These are phyloP conservation scores for Adiantum capillusveneris DNA, from an alignment of 75 land plant genomes.

Conservation along the genomic window DNA sequence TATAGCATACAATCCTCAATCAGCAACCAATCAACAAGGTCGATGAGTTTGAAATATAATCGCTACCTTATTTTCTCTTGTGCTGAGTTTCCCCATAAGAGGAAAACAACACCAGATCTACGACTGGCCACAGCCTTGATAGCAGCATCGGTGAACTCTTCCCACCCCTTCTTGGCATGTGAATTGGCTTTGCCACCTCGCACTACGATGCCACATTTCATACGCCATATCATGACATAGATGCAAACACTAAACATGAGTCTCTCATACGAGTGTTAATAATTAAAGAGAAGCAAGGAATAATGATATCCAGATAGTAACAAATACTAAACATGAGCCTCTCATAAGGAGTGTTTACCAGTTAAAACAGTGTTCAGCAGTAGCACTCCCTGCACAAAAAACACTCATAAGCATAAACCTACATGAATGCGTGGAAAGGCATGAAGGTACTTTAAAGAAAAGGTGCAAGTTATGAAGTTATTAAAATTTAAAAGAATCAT, in stretches of 20 bases:
- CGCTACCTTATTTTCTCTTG: constrained; percentile 73
- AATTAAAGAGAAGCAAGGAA: too few relatives aligned
- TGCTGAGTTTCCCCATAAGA: constrained; percentile 96
- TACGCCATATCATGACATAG: not conserved
- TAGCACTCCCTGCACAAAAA: constrained; percentile 77
- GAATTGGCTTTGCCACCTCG: constrained; percentile 84
- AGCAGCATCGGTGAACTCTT: constrained; percentile 88
- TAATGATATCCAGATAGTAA: too few relatives aligned
- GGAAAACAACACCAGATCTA: constrained; percentile 75
- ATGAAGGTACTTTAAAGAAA: too few relatives aligned
- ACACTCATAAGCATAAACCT: too few relatives aligned
- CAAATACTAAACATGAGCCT: not conserved
- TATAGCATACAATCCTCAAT: too few relatives aligned
- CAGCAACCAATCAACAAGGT: too few relatives aligned
- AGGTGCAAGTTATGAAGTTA: too few relatives aligned
- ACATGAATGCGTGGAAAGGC: too few relatives aligned
- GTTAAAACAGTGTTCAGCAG: constrained; percentile 92
- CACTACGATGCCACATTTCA: constrained; percentile 26
- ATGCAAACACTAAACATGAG: too few relatives aligned
- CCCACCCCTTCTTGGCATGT: constrained; percentile 98
- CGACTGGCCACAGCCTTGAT: constrained; percentile 66
- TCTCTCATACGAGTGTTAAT: too few relatives aligned
- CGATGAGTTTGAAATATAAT: too few relatives aligned
- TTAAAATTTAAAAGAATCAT: too few relatives aligned
- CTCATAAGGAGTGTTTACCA: constrained; percentile 31